These are phyloP conservation scores for Carex kokanica DNA, from an alignment of 176 grass and related monocot species.

Conservation along the genomic window DNA sequence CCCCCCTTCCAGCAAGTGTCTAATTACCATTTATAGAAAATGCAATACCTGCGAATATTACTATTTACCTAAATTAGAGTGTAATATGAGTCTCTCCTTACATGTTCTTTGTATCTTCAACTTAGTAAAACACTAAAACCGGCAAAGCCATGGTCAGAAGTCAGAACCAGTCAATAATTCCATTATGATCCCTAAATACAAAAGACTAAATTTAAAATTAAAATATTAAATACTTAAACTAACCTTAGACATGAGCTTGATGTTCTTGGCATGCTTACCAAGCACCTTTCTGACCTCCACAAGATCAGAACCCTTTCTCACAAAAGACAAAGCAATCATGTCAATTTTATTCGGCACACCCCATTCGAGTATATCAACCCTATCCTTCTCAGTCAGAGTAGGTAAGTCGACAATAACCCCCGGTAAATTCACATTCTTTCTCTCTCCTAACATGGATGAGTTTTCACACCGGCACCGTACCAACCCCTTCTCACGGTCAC, in stretches of 20 bases:
- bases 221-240: not conserved
- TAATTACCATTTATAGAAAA: not conserved
- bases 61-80: not conserved
- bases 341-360: slow-evolving; percentile 82
- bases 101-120: not conserved
- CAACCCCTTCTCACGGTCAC: slow-evolving; percentile 43
- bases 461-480: slow-evolving; percentile 70
- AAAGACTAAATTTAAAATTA: slow-evolving; percentile 31
- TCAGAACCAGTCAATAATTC: not conserved
- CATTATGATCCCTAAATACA: not conserved
- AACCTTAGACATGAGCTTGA: slow-evolving; percentile 86
- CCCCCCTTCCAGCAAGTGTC: not conserved
- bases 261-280: slow-evolving; percentile 61
- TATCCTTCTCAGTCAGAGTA: slow-evolving; percentile 86
- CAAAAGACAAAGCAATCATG: slow-evolving; percentile 82
- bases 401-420: slow-evolving; percentile 78
- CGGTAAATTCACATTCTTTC: slow-evolving; percentile 84
- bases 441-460: slow-evolving; percentile 61
- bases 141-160: not conserved
- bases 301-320: slow-evolving; percentile 82
- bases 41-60: not conserved
- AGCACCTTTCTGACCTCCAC: slow-evolving; percentile 60
- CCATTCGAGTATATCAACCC: slow-evolving; percentile 72
- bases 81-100: not conserved
- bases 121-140: not conserved